Evolutionary conservation across 768 basidiomycete genomes (phyloP).

Genomic region (Russula brevipes): DNA sequence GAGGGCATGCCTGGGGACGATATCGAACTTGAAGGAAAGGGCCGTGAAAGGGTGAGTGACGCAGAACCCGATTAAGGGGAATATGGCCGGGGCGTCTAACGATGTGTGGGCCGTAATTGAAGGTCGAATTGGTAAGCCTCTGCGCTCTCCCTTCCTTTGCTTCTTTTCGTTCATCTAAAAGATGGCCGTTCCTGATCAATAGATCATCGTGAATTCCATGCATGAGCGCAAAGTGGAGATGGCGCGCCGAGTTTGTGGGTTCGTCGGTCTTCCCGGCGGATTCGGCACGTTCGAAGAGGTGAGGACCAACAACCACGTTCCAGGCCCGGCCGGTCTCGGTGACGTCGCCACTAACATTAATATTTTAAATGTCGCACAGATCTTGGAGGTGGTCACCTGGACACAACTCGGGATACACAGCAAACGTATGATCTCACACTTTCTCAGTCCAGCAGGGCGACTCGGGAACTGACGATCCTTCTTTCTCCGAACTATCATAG

Average conservation of each 20-base stretch:
- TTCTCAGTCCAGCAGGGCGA: not conserved
- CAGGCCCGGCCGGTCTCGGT: no score
- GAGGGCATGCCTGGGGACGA: slow-evolving; percentile 31
- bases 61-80: no score
- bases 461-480: not conserved
- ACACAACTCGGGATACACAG: slow-evolving; percentile 84
- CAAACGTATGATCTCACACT: slow-evolving; percentile 53
- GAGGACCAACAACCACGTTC: slow-evolving; percentile 6
- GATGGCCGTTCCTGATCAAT: not conserved
- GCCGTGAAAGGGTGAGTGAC: slow-evolving; percentile 33
- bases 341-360: not conserved
- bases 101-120: not conserved
- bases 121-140: slow-evolving; percentile 11
- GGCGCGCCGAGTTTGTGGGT: slow-evolving; percentile 75
- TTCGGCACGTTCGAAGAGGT: slow-evolving; percentile 96
- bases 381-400: slow-evolving; percentile 94
- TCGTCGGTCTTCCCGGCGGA: slow-evolving; percentile 88
- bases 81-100: no score
- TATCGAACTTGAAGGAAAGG: slow-evolving; percentile 32
- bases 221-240: slow-evolving; percentile 88
- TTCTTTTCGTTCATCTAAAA: no score
- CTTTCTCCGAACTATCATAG: slow-evolving; percentile 34
- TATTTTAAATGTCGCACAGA: slow-evolving; percentile 34
- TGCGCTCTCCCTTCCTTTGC: no score
- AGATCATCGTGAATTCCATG: slow-evolving; percentile 78